phyloP scores from a whole-genome alignment of 768 basidiomycete species.

The Tricholoma matsutake region DNA sequence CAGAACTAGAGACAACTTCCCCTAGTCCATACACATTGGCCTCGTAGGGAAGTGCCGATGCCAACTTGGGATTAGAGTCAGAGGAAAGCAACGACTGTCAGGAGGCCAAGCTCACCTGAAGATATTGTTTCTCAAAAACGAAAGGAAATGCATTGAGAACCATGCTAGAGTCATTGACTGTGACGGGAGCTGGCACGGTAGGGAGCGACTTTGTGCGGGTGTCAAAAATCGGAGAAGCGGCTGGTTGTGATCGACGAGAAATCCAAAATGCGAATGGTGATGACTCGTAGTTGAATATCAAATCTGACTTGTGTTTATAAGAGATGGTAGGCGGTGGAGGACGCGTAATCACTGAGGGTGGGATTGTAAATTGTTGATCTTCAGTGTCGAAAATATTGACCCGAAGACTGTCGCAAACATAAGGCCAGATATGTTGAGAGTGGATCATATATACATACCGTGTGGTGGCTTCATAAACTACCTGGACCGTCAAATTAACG shows the following conservation, averaged over 20 bases:
- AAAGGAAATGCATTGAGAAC: constrained; percentile 63
- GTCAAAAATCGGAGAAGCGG: constrained; percentile 61
- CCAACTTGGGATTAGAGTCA: constrained; percentile 35
- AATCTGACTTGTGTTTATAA: constrained; percentile 46
- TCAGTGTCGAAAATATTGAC: constrained; percentile 65
- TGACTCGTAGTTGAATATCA: constrained; percentile 64
- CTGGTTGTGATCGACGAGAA: constrained; percentile 59
- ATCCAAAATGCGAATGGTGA: constrained; percentile 81
- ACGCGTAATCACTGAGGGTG: constrained; percentile 42
- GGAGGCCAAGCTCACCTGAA: constrained; percentile 44
- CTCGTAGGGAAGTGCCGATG: constrained; percentile 60
- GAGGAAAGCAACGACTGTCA: neutral
- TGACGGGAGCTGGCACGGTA: constrained; percentile 52
- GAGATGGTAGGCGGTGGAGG: constrained; percentile 34
- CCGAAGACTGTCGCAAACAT: constrained; percentile 44
- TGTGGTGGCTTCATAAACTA: constrained; percentile 59
- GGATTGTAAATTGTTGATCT: constrained; percentile 64
- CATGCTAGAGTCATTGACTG: constrained; percentile 47
- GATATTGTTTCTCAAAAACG: constrained; percentile 78
- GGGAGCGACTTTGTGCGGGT: constrained; percentile 65
- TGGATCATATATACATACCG: constrained; percentile 33
- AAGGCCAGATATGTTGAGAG: neutral
- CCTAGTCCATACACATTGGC: constrained; percentile 81
- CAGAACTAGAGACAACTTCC: constrained; percentile 67
- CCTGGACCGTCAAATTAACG: constrained; percentile 54